Percentiles rank a stretch among this genome's conserved stretches.
phyloP scores from a whole-genome alignment of 2,329 filamentous ascomycete genomes.

The Aschersonia sp. region DNA sequence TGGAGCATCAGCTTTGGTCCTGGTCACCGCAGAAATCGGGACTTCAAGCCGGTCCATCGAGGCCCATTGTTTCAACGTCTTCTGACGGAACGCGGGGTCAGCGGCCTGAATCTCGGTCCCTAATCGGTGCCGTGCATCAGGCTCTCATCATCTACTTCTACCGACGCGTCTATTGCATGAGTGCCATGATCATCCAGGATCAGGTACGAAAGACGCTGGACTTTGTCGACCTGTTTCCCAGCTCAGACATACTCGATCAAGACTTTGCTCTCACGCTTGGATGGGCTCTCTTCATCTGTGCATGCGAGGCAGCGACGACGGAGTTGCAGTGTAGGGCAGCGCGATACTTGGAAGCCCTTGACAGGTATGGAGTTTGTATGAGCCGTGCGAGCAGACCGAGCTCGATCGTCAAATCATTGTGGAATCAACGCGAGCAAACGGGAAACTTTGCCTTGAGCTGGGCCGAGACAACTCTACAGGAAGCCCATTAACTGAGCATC shows the following conservation, averaged over 20 bases:
- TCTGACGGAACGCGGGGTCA: background rate
- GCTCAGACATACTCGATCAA: slow-evolving; percentile 17
- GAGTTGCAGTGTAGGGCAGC: slow-evolving; percentile 16
- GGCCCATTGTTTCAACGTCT: background rate
- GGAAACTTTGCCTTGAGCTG: slow-evolving; percentile 17
- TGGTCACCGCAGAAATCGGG: slow-evolving; percentile 7
- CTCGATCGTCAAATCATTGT: slow-evolving; percentile 13
- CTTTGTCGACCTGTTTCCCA: slow-evolving; percentile 18
- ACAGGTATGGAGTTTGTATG: slow-evolving; percentile 14
- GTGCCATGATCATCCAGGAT: slow-evolving; percentile 23
- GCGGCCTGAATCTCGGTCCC: background rate
- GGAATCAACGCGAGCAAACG: slow-evolving; percentile 12
- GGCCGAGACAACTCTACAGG: background rate
- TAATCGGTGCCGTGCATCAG: slow-evolving; percentile 21
- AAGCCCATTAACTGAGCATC: background rate
- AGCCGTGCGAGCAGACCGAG: slow-evolving; percentile 11
- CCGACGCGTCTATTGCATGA: slow-evolving; percentile 20
- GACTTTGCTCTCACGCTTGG: slow-evolving; percentile 22
- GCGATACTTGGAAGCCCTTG: slow-evolving; percentile 10
- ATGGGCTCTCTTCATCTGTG: slow-evolving; percentile 29
- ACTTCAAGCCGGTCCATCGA: background rate
- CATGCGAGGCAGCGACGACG: slow-evolving; percentile 22
- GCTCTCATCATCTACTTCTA: slow-evolving; percentile 31
- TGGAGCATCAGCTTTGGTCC: slow-evolving; percentile 17
- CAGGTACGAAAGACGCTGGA: slow-evolving; percentile 20